A percentile compares a stretch with the other conserved stretches of the same genome.
Evolutionary conservation across 345 rosid genomes (phyloP).

Genomic region (Eucalyptus microcorys): DNA sequence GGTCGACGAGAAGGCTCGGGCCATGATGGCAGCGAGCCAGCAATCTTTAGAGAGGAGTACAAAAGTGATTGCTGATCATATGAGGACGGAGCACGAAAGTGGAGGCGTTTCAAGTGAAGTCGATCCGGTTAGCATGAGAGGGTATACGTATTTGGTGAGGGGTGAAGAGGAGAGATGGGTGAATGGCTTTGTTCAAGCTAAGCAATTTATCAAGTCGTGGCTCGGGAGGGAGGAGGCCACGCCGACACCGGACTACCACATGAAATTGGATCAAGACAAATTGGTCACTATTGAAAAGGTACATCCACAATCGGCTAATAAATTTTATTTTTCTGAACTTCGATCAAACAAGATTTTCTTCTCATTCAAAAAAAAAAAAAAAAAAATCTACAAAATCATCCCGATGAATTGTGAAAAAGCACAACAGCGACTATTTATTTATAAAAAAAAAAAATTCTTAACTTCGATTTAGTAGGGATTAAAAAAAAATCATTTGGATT

Average conservation of each 20-base stretch:
- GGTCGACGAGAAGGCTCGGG: not conserved
- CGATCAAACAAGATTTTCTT: accelerated
- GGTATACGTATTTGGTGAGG: not conserved
- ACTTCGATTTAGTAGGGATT: no score
- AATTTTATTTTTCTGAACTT: not conserved
- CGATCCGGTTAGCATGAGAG: not conserved
- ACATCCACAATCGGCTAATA: no score
- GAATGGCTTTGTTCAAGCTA: not conserved
- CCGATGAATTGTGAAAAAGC: no score
- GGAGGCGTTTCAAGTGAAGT: not conserved
- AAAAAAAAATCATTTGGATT: no score
- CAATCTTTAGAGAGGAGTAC: not conserved
- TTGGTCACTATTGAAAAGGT: no score
- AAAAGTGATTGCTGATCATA: not conserved
- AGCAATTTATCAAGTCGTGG: not conserved
- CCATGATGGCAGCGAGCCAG: not conserved
- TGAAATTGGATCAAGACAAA: no score
- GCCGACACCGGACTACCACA: no score
- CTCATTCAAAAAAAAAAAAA: no score
- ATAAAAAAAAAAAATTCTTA: no score
- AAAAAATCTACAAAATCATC: no score
- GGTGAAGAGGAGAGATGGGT: not conserved
- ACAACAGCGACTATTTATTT: no score
- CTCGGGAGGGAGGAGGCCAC: not conserved
- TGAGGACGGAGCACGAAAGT: accelerated